These are phyloP conservation scores for Thalassiosira mediterranea DNA, from an alignment of 352 stramenopile species.

Conservation along the genomic window DNA sequence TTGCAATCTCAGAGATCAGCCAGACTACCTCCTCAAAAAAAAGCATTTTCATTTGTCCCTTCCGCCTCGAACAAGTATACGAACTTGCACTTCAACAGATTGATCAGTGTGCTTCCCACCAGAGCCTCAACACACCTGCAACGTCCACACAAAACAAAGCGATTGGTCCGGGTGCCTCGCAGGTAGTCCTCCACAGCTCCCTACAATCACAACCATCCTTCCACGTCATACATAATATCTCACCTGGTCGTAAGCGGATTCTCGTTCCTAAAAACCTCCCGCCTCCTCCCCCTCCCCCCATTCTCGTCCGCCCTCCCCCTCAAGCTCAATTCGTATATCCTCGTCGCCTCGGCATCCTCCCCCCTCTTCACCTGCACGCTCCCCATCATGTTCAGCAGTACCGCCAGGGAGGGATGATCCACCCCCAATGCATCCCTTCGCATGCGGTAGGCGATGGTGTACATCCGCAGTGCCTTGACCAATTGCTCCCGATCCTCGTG, in stretches of 20 bases:
- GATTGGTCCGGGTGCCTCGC: too few species aligned
- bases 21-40: too few species aligned
- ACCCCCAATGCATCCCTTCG: constrained; percentile 65
- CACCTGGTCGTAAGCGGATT: constrained; percentile 49
- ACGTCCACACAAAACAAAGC: too few species aligned
- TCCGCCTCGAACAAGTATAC: too few species aligned
- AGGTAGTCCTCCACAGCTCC: too few species aligned
- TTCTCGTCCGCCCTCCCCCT: constrained; percentile 50
- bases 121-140: too few species aligned
- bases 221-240: too few species aligned
- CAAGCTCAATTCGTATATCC: constrained; percentile 76
- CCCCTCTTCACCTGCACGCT: constrained; percentile 76
- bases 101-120: too few species aligned
- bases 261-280: constrained; percentile 12
- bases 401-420: constrained; percentile 70
- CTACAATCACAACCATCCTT: too few species aligned
- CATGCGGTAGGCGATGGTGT: constrained; percentile 83
- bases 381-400: constrained; percentile 82
- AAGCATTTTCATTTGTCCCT: too few species aligned
- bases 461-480: constrained; percentile 76
- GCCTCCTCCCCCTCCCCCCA: constrained; percentile 21
- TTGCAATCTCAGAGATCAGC: too few species aligned
- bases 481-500: constrained; percentile 75
- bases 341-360: constrained; percentile 75
- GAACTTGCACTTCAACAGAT: too few species aligned